Evolutionary conservation across 306 rosid genomes (phyloP).

Genomic region (Lathyrus tuberosus): DNA sequence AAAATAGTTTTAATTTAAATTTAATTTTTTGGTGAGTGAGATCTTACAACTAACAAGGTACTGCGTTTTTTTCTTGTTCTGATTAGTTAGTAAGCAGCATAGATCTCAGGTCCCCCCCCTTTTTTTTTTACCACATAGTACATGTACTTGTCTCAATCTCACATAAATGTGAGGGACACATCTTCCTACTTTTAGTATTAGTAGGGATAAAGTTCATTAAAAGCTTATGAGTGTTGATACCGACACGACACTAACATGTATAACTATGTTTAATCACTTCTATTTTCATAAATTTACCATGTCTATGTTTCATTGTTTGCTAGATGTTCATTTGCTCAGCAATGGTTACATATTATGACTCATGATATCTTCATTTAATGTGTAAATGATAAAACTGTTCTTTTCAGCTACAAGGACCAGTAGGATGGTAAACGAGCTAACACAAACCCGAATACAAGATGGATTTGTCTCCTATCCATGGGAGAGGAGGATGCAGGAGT

Average conservation of each 20-base stretch:
- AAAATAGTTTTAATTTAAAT: neutral
- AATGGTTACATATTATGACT: slow-evolving; percentile 10
- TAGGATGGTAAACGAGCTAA: slow-evolving; percentile 77
- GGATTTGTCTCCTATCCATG: slow-evolving; percentile 88
- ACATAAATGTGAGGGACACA: neutral
- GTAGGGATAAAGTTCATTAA: slow-evolving; percentile 3
- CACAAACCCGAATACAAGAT: slow-evolving; percentile 65
- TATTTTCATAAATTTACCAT: neutral
- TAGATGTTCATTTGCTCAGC: slow-evolving; percentile 11
- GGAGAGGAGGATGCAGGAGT: slow-evolving; percentile 89
- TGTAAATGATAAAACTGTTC: slow-evolving; percentile 15
- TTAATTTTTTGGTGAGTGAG: neutral
- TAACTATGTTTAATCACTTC: neutral
- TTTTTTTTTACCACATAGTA: neutral
- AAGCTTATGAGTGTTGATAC: neutral
- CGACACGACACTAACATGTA: neutral
- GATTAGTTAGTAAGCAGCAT: neutral
- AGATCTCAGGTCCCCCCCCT: neutral
- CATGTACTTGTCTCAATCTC: slow-evolving; percentile 2
- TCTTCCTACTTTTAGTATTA: slow-evolving; percentile 1
- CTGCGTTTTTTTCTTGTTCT: slow-evolving; percentile 7
- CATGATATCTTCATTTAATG: slow-evolving; percentile 37
- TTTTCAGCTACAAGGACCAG: slow-evolving; percentile 71
- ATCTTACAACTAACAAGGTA: neutral
- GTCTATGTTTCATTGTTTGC: neutral